These are phyloP conservation scores for Ogataea trehalophila DNA, from an alignment of 805 yeast genomes.

Conservation along the genomic window DNA sequence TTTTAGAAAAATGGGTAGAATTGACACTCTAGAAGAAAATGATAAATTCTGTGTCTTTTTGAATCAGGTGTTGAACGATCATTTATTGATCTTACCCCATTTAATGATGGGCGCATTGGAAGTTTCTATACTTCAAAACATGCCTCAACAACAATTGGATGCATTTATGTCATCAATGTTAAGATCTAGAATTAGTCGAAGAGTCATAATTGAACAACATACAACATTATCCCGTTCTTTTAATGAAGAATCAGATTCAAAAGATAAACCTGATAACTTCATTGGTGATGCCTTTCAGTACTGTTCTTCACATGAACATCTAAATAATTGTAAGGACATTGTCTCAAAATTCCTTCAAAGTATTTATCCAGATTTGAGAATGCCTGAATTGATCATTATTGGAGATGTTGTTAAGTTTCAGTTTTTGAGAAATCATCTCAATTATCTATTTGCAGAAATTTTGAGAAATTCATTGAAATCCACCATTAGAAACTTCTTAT, in stretches of 20 bases:
- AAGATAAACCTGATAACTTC: slow-evolving; percentile 50
- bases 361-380: slow-evolving; percentile 47
- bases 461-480: slow-evolving; percentile 83
- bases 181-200: slow-evolving; percentile 81
- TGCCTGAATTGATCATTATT: slow-evolving; percentile 76
- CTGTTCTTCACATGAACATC: slow-evolving; percentile 68
- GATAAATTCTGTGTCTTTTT: slow-evolving; percentile 63
- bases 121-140: slow-evolving; percentile 52
- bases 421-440: slow-evolving; percentile 80
- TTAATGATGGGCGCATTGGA: slow-evolving; percentile 92
- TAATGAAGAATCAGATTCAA: slow-evolving; percentile 32
- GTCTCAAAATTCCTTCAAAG: slow-evolving; percentile 49
- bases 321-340: slow-evolving; percentile 48
- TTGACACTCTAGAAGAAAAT: slow-evolving; percentile 70
- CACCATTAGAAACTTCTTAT: slow-evolving; percentile 49
- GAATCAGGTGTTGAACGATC: slow-evolving; percentile 66
- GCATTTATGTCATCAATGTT: slow-evolving; percentile 70
- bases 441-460: slow-evolving; percentile 82
- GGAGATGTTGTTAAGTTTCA: slow-evolving; percentile 75
- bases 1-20: slow-evolving; percentile 67
- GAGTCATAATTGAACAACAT: slow-evolving; percentile 91
- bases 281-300: slow-evolving; percentile 77
- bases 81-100: slow-evolving; percentile 78
- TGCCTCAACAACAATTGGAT: slow-evolving; percentile 65
- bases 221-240: slow-evolving; percentile 68